Percentiles rank a stretch among this genome's conserved stretches.
These are phyloP conservation scores for Rutstroemia sp. DNA, from an alignment of 2,329 filamentous ascomycete species.

Conservation along the genomic window DNA sequence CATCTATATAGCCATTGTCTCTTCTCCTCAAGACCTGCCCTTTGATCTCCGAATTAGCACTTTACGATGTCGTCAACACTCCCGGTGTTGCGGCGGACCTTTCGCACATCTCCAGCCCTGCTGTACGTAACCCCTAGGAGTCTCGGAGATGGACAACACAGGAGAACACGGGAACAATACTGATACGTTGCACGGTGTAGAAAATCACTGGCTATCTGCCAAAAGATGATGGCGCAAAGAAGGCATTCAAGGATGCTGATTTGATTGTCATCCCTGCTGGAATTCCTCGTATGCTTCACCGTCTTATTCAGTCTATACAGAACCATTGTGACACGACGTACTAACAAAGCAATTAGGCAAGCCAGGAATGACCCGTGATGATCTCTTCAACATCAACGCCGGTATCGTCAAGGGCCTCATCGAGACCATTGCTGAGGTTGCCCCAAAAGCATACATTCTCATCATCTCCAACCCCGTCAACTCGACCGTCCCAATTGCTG, in stretches of 20 bases:
- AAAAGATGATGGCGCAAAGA: conserved; percentile 65
- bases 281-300: conserved; percentile 63
- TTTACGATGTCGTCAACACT: conserved; percentile 73
- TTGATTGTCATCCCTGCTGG: conserved; percentile 96
- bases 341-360: conserved; percentile 23
- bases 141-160: neutral
- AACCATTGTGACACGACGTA: neutral
- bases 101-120: conserved; percentile 76
- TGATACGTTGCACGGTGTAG: conserved; percentile 45
- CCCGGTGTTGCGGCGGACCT: conserved; percentile 95
- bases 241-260: conserved; percentile 78
- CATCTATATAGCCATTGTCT: conserved; percentile 64
- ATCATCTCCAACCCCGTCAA: conserved; percentile 99
- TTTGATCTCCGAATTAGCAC: conserved; percentile 70
- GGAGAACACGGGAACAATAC: neutral
- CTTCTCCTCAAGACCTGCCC: conserved; percentile 95
- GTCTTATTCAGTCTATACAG: no score
- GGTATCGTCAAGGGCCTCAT: conserved; percentile 98
- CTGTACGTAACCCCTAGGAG: conserved; percentile 3
- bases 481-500: conserved; percentile 96
- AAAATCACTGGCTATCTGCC: conserved; percentile 84
- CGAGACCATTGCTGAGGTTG: conserved; percentile 83
- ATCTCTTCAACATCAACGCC: conserved; percentile 99
- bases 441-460: conserved; percentile 89
- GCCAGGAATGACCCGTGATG: conserved; percentile 99